Base-by-base conservation (phyloP, 257 asterid species). In the Solanum ahanhuiri region DNA sequence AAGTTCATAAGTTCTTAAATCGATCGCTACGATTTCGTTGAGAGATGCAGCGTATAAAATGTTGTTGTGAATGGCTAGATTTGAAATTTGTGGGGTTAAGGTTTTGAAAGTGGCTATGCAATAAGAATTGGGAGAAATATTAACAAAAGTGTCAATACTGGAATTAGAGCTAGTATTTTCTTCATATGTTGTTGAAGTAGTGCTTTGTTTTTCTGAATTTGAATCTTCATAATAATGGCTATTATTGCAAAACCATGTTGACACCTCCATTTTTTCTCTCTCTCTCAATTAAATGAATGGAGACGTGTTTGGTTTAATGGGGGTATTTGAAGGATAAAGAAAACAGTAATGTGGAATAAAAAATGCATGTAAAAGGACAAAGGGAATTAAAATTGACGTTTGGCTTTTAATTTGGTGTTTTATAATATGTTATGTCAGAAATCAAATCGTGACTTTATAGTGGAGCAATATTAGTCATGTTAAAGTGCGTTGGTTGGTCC, bases 1-100 rank as follows among this genome's bases (percentile, higher is more conserved):
- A 10, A 85, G 89, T 1, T 79, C 35, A 20, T 88, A 86, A 22
- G 86, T 85, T 10, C 31, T 17, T n/a, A 90, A 64, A 84, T 93
- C 91, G 72, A 88, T 86, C 70, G 90, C 96, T 48, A 57, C 83
- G 85, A 94, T 85, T 71, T 88, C 89, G 30, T 91, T 77, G 77
- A 63, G 35, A 60, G 95, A 87, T 17, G 95, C 95, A 7, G 93
- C 94, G 58, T 93, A 94, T 10, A 94, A 91, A 15, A 48, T 10
- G 89, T 82, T 45, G 18, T 70, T 67, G 7, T 90, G 90, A 72
- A 91, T 81, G 4, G 95, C 96, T 14, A 94, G 93, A 85, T 76
- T 92, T 88, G 90, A 91, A 76, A 94, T 91, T 84, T 92, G 96
- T 30, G 92, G 79, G 54, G 92, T 83, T 67, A 70, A 18, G 4